Percentiles rank a stretch among this genome's conserved stretches.
These are phyloP conservation scores for Themeda triandra DNA, from an alignment of 176 grass and related monocot species.

Conservation along the genomic window DNA sequence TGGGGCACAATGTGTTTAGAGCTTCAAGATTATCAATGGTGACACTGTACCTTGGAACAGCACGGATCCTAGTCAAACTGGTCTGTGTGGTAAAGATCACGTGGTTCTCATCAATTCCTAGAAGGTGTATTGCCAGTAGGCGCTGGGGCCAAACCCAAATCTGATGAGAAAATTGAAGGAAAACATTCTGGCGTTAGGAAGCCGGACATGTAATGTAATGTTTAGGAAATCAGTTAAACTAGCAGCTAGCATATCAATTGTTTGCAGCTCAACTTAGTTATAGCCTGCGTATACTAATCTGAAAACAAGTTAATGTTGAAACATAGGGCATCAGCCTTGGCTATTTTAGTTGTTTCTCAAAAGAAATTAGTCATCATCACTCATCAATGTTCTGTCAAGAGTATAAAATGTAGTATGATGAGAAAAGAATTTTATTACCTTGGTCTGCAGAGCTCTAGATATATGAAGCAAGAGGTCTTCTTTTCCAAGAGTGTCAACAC, in stretches of 20 bases:
- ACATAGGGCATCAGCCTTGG: neutral
- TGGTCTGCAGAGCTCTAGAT: constrained; percentile 59
- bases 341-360: neutral
- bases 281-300: neutral
- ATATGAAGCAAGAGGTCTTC: constrained; percentile 78
- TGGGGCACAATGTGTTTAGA: constrained; percentile 70
- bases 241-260: neutral
- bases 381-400: neutral
- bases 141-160: constrained; percentile 93
- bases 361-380: neutral
- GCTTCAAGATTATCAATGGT: constrained; percentile 67
- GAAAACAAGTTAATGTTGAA: neutral
- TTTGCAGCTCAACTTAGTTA: constrained; percentile 9
- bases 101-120: constrained; percentile 56
- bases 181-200: neutral
- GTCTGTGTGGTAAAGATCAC: constrained; percentile 78
- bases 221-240: neutral
- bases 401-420: constrained; percentile 1
- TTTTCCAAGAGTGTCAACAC: constrained; percentile 72
- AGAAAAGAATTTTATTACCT: constrained; percentile 31
- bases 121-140: constrained; percentile 70
- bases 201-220: neutral
- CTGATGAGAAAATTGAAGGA: constrained; percentile 26
- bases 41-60: constrained; percentile 77
- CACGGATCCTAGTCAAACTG: constrained; percentile 62